phyloP scores from a whole-genome alignment of 495 filamentous ascomycete genomes.

The Penicillium malachiteum region DNA sequence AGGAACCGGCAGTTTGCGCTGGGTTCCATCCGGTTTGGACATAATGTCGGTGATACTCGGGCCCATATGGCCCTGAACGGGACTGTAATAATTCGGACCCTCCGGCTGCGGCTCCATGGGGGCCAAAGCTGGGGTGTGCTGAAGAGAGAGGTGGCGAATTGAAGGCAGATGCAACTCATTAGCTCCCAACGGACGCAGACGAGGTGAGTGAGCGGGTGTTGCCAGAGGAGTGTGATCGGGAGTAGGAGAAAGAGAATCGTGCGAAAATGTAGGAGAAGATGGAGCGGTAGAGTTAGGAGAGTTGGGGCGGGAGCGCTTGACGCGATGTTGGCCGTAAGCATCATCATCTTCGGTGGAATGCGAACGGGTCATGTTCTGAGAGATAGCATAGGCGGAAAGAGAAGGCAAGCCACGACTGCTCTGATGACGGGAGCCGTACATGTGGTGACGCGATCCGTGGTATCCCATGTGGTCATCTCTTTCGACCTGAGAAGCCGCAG shows the following conservation, averaged over 20 bases:
- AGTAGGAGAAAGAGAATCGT: conserved; percentile 93
- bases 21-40: conserved; percentile 77
- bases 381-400: conserved; percentile 76
- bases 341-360: conserved; percentile 86
- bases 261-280: conserved; percentile 96
- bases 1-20: conserved; percentile 91
- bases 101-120: conserved; percentile 83
- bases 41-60: conserved; percentile 91
- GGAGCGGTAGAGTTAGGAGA: conserved; percentile 94
- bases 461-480: conserved; percentile 62
- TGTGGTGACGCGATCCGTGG: conserved; percentile 46
- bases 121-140: conserved; percentile 84
- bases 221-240: conserved; percentile 96
- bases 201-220: conserved; percentile 93
- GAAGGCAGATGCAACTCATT: conserved; percentile 76
- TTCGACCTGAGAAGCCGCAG: conserved; percentile 86
- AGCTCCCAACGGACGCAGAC: conserved; percentile 71
- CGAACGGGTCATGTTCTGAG: conserved; percentile 82
- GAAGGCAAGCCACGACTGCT: conserved; percentile 66
- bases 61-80: conserved; percentile 54
- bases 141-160: conserved; percentile 83
- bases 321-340: conserved; percentile 64
- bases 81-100: conserved; percentile 56
- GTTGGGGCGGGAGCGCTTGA: conserved; percentile 86
- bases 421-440: conserved; percentile 60